Percentiles rank a stretch among this genome's conserved stretches.
These are phyloP conservation scores for Pseudogymnoascus verrucosus DNA, from an alignment of 2,329 filamentous ascomycete species.

Conservation along the genomic window DNA sequence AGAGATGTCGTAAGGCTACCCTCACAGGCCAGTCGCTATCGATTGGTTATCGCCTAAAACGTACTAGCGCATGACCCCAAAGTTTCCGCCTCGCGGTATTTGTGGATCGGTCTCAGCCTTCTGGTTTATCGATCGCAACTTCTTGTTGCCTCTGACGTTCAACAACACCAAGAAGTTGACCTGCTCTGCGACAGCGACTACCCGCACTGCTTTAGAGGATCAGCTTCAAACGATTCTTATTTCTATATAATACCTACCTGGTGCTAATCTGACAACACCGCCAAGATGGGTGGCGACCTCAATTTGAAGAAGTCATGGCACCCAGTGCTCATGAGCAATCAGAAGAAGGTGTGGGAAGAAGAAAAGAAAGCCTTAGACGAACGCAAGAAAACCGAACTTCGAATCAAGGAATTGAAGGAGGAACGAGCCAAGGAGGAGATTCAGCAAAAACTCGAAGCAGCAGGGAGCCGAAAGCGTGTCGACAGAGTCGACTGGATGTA, in stretches of 20 bases:
- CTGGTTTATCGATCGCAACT: neutral
- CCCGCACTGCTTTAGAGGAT: neutral
- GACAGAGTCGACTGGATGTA: slow-evolving; percentile 99
- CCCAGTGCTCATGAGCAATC: slow-evolving; percentile 82
- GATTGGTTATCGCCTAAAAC: neutral
- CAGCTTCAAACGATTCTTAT: neutral
- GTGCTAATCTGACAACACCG: slow-evolving; percentile 19
- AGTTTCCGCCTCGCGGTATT: slow-evolving; percentile 8
- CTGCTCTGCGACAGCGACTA: neutral
- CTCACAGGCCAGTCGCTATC: neutral
- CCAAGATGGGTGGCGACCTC: slow-evolving; percentile 85
- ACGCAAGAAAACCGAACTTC: slow-evolving; percentile 85
- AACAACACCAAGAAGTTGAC: neutral
- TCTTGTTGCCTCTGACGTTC: neutral
- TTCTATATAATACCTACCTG: neutral
- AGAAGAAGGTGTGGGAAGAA: slow-evolving; percentile 81
- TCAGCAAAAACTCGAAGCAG: slow-evolving; percentile 78
- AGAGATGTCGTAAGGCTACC: slow-evolving; percentile 4
- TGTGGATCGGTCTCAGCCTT: slow-evolving; percentile 8
- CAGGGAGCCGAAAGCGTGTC: slow-evolving; percentile 70
- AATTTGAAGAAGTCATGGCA: slow-evolving; percentile 96
- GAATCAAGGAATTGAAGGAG: slow-evolving; percentile 87
- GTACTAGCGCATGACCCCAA: neutral
- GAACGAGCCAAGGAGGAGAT: slow-evolving; percentile 90
- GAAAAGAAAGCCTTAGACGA: slow-evolving; percentile 90